Evolutionary conservation across 306 rosid genomes (phyloP).

Genomic region (Chamaecrista fasciculata): DNA sequence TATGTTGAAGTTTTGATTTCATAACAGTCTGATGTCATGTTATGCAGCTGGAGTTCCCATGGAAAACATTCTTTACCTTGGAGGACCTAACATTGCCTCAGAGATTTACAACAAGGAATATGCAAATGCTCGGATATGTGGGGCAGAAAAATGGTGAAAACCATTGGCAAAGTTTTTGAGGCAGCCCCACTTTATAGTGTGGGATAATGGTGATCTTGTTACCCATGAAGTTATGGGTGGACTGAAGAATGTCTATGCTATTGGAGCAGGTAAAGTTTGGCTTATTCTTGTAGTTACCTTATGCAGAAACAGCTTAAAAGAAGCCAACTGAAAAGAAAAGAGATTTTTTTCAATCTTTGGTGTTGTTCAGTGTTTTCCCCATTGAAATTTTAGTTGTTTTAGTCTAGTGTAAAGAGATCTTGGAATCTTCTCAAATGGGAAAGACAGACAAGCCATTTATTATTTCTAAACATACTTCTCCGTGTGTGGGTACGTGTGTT

Average conservation of each 20-base stretch:
- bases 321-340: no score
- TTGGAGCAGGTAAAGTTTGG: constrained; percentile 66
- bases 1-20: background rate
- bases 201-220: constrained; percentile 97
- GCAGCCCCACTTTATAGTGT: constrained; percentile 87
- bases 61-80: constrained; percentile 90
- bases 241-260: constrained; percentile 92
- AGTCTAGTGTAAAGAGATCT: background rate
- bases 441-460: background rate
- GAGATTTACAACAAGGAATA: constrained; percentile 93
- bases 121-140: constrained; percentile 96
- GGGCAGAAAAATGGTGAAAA: constrained; percentile 92
- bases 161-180: constrained; percentile 83
- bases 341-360: no score
- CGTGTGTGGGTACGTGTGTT: background rate
- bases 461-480: background rate
- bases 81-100: constrained; percentile 96
- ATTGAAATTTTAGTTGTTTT: background rate
- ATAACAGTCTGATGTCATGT: constrained; percentile 8
- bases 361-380: background rate
- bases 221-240: constrained; percentile 99
- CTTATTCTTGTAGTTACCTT: constrained; percentile 8
- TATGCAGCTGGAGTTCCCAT: constrained; percentile 78
- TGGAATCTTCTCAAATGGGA: background rate
- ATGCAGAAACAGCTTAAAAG: constrained; percentile 10